Conservation (phyloP, 2,329 filamentous ascomycete genomes). For the Colletotrichum endophyticum region DNA sequence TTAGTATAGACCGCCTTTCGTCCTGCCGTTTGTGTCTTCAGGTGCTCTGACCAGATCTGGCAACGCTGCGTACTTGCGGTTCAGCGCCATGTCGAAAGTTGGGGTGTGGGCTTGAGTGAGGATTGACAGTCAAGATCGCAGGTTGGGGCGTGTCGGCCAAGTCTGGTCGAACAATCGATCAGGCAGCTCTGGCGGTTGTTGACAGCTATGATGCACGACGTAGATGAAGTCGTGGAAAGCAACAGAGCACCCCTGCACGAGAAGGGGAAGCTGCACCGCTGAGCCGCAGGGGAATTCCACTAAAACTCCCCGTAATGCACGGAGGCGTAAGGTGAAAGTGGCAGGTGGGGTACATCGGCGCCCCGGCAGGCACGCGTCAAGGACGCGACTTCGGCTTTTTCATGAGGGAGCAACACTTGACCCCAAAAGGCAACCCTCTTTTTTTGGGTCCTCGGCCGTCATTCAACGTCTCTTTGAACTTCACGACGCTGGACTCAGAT, state of each 20-base stretch:
- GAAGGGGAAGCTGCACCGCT: neutral
- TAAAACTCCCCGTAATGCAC: neutral
- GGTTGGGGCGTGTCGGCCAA: neutral
- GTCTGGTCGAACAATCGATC: neutral
- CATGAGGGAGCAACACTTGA: neutral
- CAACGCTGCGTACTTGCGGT: slow-evolving; percentile 81
- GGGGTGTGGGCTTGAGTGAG: neutral
- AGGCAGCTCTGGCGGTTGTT: neutral
- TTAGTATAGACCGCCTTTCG: slow-evolving; percentile 7
- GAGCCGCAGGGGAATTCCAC: neutral
- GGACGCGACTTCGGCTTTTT: slow-evolving; percentile 8
- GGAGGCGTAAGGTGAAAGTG: neutral
- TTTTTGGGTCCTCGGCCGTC: neutral
- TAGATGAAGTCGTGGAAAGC: neutral
- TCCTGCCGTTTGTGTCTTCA: neutral
- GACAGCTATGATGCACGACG: neutral
- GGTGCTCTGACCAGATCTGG: slow-evolving; percentile 69
- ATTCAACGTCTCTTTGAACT: neutral
- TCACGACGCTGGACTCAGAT: neutral
- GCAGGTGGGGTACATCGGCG: slow-evolving; percentile 1
- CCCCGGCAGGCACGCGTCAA: neutral
- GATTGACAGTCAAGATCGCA: neutral
- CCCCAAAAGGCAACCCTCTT: neutral
- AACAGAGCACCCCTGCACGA: neutral
- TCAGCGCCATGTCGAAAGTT: slow-evolving; percentile 65